Conservation (phyloP, 805 yeast genomes). For the Barnettozyma pratensis region DNA sequence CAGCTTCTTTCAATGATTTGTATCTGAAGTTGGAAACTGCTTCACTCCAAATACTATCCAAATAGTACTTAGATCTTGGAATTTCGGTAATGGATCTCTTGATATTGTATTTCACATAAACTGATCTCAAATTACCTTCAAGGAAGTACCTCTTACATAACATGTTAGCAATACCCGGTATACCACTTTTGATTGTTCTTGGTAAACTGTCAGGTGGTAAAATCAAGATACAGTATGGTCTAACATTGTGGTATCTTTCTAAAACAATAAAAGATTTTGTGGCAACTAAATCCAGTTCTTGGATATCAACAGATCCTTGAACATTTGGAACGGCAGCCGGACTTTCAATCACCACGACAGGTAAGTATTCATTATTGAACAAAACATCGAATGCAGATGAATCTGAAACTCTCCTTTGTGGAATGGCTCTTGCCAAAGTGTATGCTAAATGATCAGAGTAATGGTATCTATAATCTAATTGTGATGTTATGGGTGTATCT, state of each 20-base stretch:
- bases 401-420: slow-evolving; percentile 66
- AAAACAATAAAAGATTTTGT: slow-evolving; percentile 40
- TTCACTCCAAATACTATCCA: slow-evolving; percentile 80
- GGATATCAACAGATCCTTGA: slow-evolving; percentile 29
- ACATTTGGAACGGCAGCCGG: slow-evolving; percentile 37
- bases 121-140: slow-evolving; percentile 75
- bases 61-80: slow-evolving; percentile 68
- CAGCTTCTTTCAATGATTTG: slow-evolving; percentile 54
- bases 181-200: slow-evolving; percentile 76
- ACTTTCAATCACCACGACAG: slow-evolving; percentile 83
- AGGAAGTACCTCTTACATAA: slow-evolving; percentile 70
- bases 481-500: not conserved
- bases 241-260: slow-evolving; percentile 59
- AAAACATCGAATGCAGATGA: slow-evolving; percentile 87
- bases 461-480: slow-evolving; percentile 49
- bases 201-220: slow-evolving; percentile 81
- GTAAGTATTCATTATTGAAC: slow-evolving; percentile 68
- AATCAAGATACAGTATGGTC: slow-evolving; percentile 76
- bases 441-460: slow-evolving; percentile 85
- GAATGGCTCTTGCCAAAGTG: slow-evolving; percentile 72
- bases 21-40: slow-evolving; percentile 52
- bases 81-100: slow-evolving; percentile 57
- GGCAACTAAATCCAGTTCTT: slow-evolving; percentile 45
- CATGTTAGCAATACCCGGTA: slow-evolving; percentile 90
- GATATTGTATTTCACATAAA: slow-evolving; percentile 75